Conservation (phyloP, 1,139 yeast genomes). For the Sporopachydermia cereana region DNA sequence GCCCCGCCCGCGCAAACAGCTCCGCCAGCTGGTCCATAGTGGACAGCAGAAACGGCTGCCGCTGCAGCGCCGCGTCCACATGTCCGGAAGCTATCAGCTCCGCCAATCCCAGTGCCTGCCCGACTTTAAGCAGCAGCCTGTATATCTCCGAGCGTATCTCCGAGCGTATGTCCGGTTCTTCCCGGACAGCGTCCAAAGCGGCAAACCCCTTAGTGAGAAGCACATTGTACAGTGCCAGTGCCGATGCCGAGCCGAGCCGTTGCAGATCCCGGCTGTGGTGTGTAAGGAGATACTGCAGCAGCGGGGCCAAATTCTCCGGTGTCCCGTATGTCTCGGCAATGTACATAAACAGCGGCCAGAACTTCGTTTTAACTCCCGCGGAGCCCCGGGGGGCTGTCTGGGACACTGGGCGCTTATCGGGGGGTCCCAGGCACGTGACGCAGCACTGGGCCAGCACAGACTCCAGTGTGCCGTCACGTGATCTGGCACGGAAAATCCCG, state of each 20-base stretch:
- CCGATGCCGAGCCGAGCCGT: background rate
- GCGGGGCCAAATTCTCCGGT: background rate
- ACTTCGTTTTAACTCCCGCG: too few relatives aligned
- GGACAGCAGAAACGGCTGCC: background rate
- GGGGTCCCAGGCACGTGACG: background rate
- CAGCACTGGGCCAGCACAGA: background rate
- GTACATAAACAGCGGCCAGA: slow-evolving; percentile 1
- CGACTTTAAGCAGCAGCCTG: background rate
- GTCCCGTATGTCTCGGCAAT: background rate
- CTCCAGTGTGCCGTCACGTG: background rate
- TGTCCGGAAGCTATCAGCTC: background rate
- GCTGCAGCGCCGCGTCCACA: background rate
- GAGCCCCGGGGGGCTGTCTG: too few relatives aligned
- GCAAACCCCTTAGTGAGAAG: background rate
- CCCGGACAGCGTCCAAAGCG: background rate
- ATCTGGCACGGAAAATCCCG: background rate
- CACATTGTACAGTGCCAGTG: background rate
- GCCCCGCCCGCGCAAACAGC: background rate
- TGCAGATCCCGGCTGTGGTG: background rate
- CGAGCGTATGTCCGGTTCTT: background rate
- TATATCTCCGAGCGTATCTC: background rate
- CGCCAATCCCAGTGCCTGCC: background rate
- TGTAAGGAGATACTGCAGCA: background rate
- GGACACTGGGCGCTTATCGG: background rate
- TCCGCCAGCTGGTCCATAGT: background rate